These are phyloP conservation scores for Hypoxylon trugodes DNA, from an alignment of 495 filamentous ascomycete species.

Conservation along the genomic window DNA sequence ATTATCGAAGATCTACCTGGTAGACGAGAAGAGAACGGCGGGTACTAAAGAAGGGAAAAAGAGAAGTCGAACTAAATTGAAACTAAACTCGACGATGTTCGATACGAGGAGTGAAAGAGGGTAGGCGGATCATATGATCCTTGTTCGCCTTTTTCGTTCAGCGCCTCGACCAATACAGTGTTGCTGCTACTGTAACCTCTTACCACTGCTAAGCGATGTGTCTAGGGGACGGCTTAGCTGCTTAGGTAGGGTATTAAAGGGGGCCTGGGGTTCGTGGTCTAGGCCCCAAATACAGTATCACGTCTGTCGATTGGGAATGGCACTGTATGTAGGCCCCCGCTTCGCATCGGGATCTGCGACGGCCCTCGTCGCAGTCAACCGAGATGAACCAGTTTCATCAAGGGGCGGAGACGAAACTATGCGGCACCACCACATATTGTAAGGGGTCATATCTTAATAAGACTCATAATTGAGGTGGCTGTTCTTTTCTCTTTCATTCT, in stretches of 20 bases:
- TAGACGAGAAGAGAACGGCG: neutral
- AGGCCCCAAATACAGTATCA: slow-evolving; percentile 6
- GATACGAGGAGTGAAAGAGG: slow-evolving; percentile 11
- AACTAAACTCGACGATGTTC: slow-evolving; percentile 14
- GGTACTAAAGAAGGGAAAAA: slow-evolving; percentile 8
- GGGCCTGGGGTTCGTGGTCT: neutral
- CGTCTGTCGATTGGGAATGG: neutral
- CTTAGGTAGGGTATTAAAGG: slow-evolving; percentile 8
- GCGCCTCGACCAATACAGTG: slow-evolving; percentile 18
- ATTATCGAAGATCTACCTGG: slow-evolving; percentile 13
- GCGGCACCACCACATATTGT: neutral
- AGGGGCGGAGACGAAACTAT: slow-evolving; percentile 19
- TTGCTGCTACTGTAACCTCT: slow-evolving; percentile 4
- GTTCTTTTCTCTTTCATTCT: neutral
- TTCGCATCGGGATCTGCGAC: slow-evolving; percentile 18
- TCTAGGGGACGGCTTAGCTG: too few relatives aligned
- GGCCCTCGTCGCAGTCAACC: slow-evolving; percentile 8
- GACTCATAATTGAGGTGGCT: neutral
- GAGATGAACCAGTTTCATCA: slow-evolving; percentile 35
- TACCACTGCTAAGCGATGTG: neutral
- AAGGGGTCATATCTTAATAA: neutral
- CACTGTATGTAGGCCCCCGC: slow-evolving; percentile 19
- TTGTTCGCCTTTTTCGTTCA: slow-evolving; percentile 3
- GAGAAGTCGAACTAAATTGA: slow-evolving; percentile 5
- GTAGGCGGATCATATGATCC: slow-evolving; percentile 24